A percentile compares a stretch with the other conserved stretches of the same genome.
Evolutionary conservation across 306 rosid genomes (phyloP).

Genomic region (Cajanus cajan): DNA sequence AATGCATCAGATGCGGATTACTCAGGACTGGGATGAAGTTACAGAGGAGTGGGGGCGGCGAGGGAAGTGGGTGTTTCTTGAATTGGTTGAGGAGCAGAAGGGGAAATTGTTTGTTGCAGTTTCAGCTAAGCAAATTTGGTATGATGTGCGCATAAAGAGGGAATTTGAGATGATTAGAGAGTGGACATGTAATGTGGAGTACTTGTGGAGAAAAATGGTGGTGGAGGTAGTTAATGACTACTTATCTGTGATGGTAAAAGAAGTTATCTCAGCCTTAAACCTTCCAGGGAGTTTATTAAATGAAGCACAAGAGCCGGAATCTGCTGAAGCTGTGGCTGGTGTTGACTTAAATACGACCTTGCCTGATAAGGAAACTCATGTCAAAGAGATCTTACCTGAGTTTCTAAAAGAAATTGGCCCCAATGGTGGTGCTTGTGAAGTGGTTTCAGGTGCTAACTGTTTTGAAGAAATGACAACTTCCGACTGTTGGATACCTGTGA

Average conservation of each 20-base stretch:
- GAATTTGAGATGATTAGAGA: constrained; percentile 50
- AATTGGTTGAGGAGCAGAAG: constrained; percentile 62
- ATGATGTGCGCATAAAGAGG: constrained; percentile 48
- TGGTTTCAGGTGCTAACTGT: neutral
- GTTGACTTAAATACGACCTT: neutral
- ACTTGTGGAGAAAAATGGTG: constrained; percentile 59
- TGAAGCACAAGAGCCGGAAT: constrained; percentile 27
- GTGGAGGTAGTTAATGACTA: constrained; percentile 52
- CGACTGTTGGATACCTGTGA: constrained; percentile 35
- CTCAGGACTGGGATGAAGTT: constrained; percentile 75
- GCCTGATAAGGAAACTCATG: constrained; percentile 23
- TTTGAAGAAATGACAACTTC: neutral
- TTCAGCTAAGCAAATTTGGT: constrained; percentile 86
- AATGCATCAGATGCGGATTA: constrained; percentile 49
- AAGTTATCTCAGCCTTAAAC: constrained; percentile 32
- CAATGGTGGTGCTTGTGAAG: constrained; percentile 25
- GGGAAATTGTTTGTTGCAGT: constrained; percentile 40
- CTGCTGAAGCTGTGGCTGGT: constrained; percentile 21
- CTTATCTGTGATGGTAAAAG: constrained; percentile 35
- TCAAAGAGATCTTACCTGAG: neutral
- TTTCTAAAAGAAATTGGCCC: neutral
- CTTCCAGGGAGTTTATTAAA: constrained; percentile 32
- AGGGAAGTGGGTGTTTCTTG: constrained; percentile 74
- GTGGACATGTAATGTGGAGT: constrained; percentile 61
- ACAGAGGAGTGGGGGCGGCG: constrained; percentile 58